Evolutionary conservation across 1,139 yeast genomes (phyloP).

Genomic region (Pneumocystis wakefieldiae): DNA sequence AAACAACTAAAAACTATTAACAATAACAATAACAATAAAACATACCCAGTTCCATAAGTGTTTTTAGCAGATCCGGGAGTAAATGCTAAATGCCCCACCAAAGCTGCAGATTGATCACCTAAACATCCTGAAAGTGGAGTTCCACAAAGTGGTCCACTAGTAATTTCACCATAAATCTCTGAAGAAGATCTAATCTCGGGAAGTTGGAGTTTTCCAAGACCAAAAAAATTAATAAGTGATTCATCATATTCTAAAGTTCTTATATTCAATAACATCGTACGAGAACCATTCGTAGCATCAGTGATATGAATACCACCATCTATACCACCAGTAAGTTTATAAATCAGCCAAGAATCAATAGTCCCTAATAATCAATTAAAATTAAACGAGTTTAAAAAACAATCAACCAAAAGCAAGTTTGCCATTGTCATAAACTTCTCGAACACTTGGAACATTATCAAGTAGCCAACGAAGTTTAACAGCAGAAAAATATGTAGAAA

Average conservation of each 20-base stretch:
- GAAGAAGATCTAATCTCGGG: slow-evolving; percentile 75
- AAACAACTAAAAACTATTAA: neutral
- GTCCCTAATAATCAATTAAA: slow-evolving; percentile 37
- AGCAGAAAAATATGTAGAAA: slow-evolving; percentile 83
- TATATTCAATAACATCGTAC: slow-evolving; percentile 83
- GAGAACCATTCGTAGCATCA: slow-evolving; percentile 80
- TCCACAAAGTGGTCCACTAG: slow-evolving; percentile 28
- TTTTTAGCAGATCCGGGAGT: slow-evolving; percentile 78
- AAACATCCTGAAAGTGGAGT: slow-evolving; percentile 79
- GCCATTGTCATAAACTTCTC: slow-evolving; percentile 55
- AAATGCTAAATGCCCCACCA: slow-evolving; percentile 84
- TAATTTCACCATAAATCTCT: slow-evolving; percentile 53
- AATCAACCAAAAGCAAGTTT: slow-evolving; percentile 47
- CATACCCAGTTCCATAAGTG: slow-evolving; percentile 97
- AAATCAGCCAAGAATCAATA: slow-evolving; percentile 86
- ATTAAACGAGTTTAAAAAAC: neutral
- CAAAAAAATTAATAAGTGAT: slow-evolving; percentile 62
- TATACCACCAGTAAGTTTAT: slow-evolving; percentile 58
- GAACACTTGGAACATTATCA: slow-evolving; percentile 59
- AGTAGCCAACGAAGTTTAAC: slow-evolving; percentile 81
- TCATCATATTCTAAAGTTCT: slow-evolving; percentile 63
- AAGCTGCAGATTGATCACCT: slow-evolving; percentile 89
- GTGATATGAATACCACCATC: slow-evolving; percentile 37
- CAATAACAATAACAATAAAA: slow-evolving; percentile 33
- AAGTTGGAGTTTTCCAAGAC: slow-evolving; percentile 41